Conservation (phyloP, 305 asterid genomes). For the Fraxinus dipetala region DNA sequence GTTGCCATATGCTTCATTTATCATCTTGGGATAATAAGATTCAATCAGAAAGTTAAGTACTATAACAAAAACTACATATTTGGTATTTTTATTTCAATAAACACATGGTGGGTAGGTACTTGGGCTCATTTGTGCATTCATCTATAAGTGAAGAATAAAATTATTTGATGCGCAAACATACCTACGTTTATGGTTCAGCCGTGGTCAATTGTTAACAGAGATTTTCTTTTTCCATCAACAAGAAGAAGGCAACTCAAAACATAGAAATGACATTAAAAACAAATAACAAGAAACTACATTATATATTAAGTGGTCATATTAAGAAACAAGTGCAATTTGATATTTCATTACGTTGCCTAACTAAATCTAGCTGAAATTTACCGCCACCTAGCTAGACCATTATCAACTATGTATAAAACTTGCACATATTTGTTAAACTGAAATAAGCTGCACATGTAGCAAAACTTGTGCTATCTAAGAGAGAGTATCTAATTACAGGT, state of each 20-base stretch:
- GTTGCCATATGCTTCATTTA: not conserved
- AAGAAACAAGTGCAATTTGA: slow-evolving; percentile 14
- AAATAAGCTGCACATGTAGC: not conserved
- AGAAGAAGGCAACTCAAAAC: not conserved
- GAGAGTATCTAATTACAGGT: not conserved
- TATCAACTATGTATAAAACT: not conserved
- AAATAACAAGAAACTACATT: not conserved
- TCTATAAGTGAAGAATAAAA: not conserved
- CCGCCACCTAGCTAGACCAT: not conserved
- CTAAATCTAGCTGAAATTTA: not conserved
- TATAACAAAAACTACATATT: not conserved
- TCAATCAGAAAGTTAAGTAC: not conserved
- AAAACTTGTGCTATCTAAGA: not conserved
- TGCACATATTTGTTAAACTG: not conserved
- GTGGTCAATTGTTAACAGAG: not conserved
- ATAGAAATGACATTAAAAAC: not conserved
- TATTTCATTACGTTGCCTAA: not conserved
- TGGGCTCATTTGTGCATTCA: not conserved
- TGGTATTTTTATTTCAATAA: not conserved
- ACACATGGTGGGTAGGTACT: not conserved
- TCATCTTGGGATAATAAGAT: not conserved
- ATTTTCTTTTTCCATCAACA: not conserved
- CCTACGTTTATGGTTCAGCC: not conserved
- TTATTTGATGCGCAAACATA: not conserved
- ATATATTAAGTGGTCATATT: not conserved